phyloP scores from a whole-genome alignment of 164 flowering plant species.

The Houttuynia cordata region DNA sequence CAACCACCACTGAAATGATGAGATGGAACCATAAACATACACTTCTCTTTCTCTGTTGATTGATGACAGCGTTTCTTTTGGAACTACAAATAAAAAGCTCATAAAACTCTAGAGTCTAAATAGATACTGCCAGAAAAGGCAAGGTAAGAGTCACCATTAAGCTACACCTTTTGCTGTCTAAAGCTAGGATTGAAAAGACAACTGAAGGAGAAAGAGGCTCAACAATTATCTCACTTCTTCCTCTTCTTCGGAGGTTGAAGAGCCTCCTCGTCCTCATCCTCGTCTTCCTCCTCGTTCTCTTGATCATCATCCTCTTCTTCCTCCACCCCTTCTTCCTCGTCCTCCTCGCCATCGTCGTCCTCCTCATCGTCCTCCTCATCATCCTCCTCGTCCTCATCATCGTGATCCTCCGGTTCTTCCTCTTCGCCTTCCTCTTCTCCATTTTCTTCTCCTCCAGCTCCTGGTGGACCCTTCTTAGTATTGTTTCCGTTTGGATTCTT shows the following conservation, averaged over 20 bases:
- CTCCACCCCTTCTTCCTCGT: conserved; percentile 9
- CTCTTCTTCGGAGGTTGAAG: conserved; percentile 52
- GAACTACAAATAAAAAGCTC: background rate
- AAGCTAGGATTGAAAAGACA: background rate
- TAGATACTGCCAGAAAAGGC: background rate
- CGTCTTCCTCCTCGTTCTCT: conserved; percentile 1
- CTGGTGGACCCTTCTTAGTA: conserved; percentile 15
- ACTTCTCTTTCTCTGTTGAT: background rate
- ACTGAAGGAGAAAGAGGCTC: background rate
- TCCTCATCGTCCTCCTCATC: conserved; percentile 8
- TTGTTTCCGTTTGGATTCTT: conserved; percentile 16
- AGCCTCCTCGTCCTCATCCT: conserved; percentile 35
- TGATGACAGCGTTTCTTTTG: background rate
- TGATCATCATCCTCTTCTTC: conserved; percentile 16
- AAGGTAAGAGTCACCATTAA: background rate
- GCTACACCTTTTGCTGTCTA: background rate
- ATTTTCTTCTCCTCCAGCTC: conserved; percentile 14
- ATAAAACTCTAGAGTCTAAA: background rate
- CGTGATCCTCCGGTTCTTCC: background rate
- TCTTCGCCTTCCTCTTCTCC: conserved; percentile 1
- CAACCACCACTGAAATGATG: background rate
- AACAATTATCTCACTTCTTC: conserved; percentile 26
- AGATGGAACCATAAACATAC: background rate
- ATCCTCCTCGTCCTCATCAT: conserved; percentile 2
- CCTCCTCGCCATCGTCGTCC: conserved; percentile 1